These are phyloP conservation scores for Rhizopus stolonifer DNA, from an alignment of 371 early-diverging fungal genomes.

Conservation along the genomic window DNA sequence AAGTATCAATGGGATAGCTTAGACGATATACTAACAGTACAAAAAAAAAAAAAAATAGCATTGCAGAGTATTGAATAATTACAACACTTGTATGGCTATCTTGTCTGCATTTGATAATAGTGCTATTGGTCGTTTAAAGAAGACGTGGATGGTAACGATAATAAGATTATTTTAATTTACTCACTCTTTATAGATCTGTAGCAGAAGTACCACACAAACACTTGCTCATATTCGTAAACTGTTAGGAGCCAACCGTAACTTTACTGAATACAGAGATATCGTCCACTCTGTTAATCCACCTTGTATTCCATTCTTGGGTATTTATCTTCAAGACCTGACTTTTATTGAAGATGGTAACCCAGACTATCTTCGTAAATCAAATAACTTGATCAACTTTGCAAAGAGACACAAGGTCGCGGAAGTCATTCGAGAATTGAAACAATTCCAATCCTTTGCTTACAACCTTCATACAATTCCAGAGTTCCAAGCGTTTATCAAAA, in stretches of 20 bases:
- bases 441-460: constrained; percentile 85
- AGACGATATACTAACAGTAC: no score
- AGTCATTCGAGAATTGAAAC: constrained; percentile 85
- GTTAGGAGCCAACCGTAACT: constrained; percentile 84
- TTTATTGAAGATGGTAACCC: constrained; percentile 93
- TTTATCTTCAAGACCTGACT: constrained; percentile 87
- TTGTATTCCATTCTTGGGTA: constrained; percentile 88
- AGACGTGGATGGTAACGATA: constrained; percentile 84
- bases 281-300: constrained; percentile 86
- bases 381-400: constrained; percentile 82
- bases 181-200: constrained; percentile 25
- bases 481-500: constrained; percentile 77
- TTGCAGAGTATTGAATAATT: constrained; percentile 82
- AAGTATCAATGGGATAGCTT: constrained; percentile 14
- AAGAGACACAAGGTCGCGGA: constrained; percentile 85
- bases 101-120: constrained; percentile 86
- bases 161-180: background rate
- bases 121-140: constrained; percentile 80
- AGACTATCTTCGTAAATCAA: constrained; percentile 62
- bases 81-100: constrained; percentile 85
- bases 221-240: constrained; percentile 51
- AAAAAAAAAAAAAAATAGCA: constrained; percentile 34
- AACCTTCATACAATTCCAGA: constrained; percentile 71
- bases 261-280: constrained; percentile 81
- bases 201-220: constrained; percentile 45